Evolutionary conservation across 2,329 filamentous ascomycete genomes (phyloP).

Genomic region (Harringtonia aguacate): DNA sequence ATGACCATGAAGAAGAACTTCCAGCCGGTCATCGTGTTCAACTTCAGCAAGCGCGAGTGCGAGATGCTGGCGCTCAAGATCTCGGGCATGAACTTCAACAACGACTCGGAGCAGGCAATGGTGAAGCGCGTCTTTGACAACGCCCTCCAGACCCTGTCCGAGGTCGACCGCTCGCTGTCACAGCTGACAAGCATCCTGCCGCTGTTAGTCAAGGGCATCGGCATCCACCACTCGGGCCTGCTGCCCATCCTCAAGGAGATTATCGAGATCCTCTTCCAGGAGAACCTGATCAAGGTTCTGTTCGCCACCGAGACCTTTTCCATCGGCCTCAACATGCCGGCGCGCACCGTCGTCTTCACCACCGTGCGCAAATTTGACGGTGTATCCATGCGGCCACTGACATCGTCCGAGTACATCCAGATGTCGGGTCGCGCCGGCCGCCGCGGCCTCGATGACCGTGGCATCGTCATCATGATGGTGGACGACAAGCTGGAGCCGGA

Average conservation of each 20-base stretch:
- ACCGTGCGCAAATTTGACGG: slow-evolving; percentile 95
- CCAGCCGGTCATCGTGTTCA: slow-evolving; percentile 98
- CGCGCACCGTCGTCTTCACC: slow-evolving; percentile 98
- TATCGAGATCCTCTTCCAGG: slow-evolving; percentile 97
- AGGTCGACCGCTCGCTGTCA: slow-evolving; percentile 78
- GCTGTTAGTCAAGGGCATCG: slow-evolving; percentile 80
- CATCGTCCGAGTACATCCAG: slow-evolving; percentile 92
- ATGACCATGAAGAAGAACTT: slow-evolving; percentile 99
- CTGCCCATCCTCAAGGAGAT: slow-evolving; percentile 96
- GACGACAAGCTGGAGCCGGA: slow-evolving; percentile 92
- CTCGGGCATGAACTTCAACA: slow-evolving; percentile 84
- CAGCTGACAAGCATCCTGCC: slow-evolving; percentile 89
- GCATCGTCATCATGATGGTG: slow-evolving; percentile 99
- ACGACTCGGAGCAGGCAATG: slow-evolving; percentile 90
- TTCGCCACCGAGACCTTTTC: slow-evolving; percentile 99
- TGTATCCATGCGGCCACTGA: slow-evolving; percentile 67
- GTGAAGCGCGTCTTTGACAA: slow-evolving; percentile 89
- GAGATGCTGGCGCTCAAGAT: slow-evolving; percentile 84
- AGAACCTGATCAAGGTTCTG: slow-evolving; percentile 92
- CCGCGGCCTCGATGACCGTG: slow-evolving; percentile 92
- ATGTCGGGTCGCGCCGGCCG: slow-evolving; percentile 97
- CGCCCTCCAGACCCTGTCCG: slow-evolving; percentile 83
- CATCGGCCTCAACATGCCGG: slow-evolving; percentile 97
- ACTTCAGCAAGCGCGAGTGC: slow-evolving; percentile 96
- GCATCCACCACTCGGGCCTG: slow-evolving; percentile 92